Evolutionary conservation across 495 filamentous ascomycete genomes (phyloP).

Genomic region (Xylaria venustula): DNA sequence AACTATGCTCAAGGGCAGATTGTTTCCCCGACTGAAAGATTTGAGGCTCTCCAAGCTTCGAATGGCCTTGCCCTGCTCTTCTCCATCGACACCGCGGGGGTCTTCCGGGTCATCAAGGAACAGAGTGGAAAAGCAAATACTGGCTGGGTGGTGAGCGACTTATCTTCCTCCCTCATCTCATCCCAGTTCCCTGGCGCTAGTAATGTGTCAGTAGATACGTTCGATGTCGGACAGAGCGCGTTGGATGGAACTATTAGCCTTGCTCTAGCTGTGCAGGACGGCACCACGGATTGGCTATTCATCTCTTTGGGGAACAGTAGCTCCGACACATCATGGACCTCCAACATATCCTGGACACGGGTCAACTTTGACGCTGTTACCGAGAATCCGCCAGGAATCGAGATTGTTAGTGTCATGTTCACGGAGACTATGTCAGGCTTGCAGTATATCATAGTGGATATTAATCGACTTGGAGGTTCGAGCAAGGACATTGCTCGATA

Average conservation of each 20-base stretch:
- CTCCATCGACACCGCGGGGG: neutral
- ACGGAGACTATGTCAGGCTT: slow-evolving; percentile 1
- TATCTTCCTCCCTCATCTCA: slow-evolving; percentile 3
- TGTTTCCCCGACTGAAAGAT: neutral
- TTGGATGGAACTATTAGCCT: slow-evolving; percentile 1
- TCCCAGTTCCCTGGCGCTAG: neutral
- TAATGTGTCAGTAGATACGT: neutral
- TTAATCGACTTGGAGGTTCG: neutral
- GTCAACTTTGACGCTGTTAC: neutral
- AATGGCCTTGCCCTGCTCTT: slow-evolving; percentile 3
- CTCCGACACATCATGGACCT: slow-evolving; percentile 1
- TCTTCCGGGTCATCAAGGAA: slow-evolving; percentile 5
- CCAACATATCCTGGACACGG: neutral
- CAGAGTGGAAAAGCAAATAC: neutral
- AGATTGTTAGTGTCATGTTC: neutral
- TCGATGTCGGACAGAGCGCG: neutral
- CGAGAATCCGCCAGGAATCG: neutral
- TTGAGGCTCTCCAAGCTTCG: slow-evolving; percentile 4
- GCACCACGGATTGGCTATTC: neutral
- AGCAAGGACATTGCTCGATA: slow-evolving; percentile 6
- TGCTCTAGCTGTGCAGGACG: neutral
- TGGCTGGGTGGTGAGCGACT: neutral
- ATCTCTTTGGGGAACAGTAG: neutral
- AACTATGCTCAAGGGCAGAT: slow-evolving; percentile 6
- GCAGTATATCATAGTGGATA: neutral